These are phyloP conservation scores for Kluyveromyces wickerhamii DNA, from an alignment of 805 yeast species.

Conservation along the genomic window DNA sequence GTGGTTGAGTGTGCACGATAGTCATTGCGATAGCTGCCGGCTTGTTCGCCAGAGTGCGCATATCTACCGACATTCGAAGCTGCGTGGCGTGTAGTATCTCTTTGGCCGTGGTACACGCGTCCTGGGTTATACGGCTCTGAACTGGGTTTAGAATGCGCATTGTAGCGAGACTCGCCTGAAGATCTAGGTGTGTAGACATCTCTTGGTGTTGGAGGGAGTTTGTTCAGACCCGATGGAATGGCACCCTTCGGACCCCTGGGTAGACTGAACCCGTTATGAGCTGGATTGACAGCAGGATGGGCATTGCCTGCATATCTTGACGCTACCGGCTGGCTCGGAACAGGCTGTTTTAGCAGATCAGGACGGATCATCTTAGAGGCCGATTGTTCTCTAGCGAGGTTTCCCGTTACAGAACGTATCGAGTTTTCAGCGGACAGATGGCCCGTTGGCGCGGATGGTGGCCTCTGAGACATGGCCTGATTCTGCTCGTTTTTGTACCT, in stretches of 20 bases:
- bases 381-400: background rate
- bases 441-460: slow-evolving; percentile 29
- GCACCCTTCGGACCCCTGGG: slow-evolving; percentile 9
- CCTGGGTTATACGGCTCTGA: slow-evolving; percentile 1
- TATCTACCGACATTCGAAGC: too few species aligned
- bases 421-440: slow-evolving; percentile 12
- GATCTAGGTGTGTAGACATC: background rate
- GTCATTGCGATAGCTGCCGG: too few species aligned
- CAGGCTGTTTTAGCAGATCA: background rate
- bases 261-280: slow-evolving; percentile 1
- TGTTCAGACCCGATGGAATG: background rate
- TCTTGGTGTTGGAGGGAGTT: background rate
- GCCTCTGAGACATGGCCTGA: slow-evolving; percentile 27
- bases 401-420: background rate
- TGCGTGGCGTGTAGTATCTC: too few species aligned
- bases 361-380: background rate
- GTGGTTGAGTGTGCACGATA: too few species aligned
- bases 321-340: background rate
- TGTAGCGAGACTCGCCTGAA: background rate
- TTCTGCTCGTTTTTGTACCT: slow-evolving; percentile 40
- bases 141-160: background rate
- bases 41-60: too few species aligned
- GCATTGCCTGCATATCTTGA: background rate
- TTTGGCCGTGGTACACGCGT: too few species aligned
- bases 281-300: background rate